Base-by-base conservation (phyloP, 2,329 filamentous ascomycete genomes). In the Nigrospora sphaerica region DNA sequence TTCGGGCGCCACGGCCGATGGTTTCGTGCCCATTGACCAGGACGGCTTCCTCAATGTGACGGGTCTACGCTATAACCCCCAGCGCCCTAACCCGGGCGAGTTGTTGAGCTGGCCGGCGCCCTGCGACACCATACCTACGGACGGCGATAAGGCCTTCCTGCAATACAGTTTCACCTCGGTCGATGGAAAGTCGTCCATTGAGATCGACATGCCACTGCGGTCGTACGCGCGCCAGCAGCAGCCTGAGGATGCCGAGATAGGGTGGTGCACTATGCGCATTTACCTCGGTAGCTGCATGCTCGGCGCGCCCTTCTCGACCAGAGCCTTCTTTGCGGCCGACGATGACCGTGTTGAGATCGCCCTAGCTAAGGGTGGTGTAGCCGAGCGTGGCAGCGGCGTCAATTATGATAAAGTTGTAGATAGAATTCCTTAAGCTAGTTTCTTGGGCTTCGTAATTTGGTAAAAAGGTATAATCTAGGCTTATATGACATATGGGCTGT, bases 291-390 rank as follows among this genome's bases (percentile, higher is more conserved):
- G 51, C 1, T 67, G 64, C 45, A 51, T 54, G 2, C 56, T 66
- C 9, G 61, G 57, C 12, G 57, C 60, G 6, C 58, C 64, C 0
- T 67, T 67, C 49, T 52, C 54, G 18, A 58, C 57, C 1, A 56
- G 51, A 1, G 56, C 57, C 4, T 63, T 64, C 52, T 57, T 63
- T 18, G 61, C 62, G 9, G 57, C 61, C 36, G 58, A 64, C 43
- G 64, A 67, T 42, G 56, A 55, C 40, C 46, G 53, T 11, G 50
- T 47, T 17, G 54, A 61, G 45, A 52, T 66, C 40, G 59, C 58
- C 1, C 49, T 66, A 23, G 64, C 63, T 3, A 58, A 65, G 49
- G 63, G 63, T 10, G 63, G 57, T 6, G 53, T 66, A 12, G 57
- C 55, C 1, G 51, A 55, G 46, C 44, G 44, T 9, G 60, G 59